Evolutionary conservation across 2,329 filamentous ascomycete genomes (phyloP).

Genomic region (Cryphonectria nitschkei): DNA sequence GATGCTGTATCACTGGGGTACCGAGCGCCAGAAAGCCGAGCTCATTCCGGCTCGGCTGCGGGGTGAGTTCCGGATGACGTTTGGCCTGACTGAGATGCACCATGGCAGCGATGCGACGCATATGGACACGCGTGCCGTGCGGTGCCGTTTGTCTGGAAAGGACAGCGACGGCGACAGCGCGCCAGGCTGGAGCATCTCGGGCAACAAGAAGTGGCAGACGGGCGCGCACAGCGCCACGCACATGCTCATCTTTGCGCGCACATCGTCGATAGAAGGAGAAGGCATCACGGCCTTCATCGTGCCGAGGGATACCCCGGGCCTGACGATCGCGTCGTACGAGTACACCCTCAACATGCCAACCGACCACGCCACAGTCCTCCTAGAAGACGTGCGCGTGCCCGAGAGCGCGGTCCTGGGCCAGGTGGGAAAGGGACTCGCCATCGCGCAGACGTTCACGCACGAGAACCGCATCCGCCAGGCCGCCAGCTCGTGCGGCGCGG

Average conservation of each 20-base stretch:
- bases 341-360: conserved; percentile 71
- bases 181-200: conserved; percentile 57
- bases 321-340: conserved; percentile 61
- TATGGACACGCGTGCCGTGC: conserved; percentile 58
- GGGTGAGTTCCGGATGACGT: conserved; percentile 60
- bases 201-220: conserved; percentile 68
- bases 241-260: conserved; percentile 64
- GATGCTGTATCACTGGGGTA: conserved; percentile 66
- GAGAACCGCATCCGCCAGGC: conserved; percentile 70
- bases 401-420: conserved; percentile 55
- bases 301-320: conserved; percentile 53
- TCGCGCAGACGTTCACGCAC: conserved; percentile 68
- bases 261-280: conserved; percentile 50
- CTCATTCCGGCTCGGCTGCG: conserved; percentile 56
- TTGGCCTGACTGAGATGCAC: conserved; percentile 64
- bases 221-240: conserved; percentile 65
- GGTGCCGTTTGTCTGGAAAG: conserved; percentile 39
- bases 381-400: conserved; percentile 62
- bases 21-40: conserved; percentile 53
- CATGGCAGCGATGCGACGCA: conserved; percentile 67
- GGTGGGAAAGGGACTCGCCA: conserved; percentile 57
- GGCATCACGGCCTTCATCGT: conserved; percentile 67
- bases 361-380: conserved; percentile 63
- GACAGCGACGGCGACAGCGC: conserved; percentile 39
- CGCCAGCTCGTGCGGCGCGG: conserved; percentile 61